Conservation (phyloP, 148 eudicot genomes). For the Spergularia bocconei region DNA sequence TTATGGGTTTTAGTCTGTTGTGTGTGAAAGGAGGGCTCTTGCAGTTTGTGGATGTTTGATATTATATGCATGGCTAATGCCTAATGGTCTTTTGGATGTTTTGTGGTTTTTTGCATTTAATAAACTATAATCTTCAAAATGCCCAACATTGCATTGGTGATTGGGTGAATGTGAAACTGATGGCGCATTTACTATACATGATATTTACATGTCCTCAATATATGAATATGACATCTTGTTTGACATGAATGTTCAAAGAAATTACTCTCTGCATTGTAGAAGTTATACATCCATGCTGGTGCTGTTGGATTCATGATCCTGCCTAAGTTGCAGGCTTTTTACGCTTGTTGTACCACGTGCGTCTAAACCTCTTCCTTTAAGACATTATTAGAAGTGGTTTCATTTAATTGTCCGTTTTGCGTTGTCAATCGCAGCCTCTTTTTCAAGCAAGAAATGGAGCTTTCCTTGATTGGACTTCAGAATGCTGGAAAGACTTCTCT, state of each 20-base stretch:
- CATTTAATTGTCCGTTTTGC: too few species aligned
- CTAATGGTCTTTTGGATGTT: not conserved
- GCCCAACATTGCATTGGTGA: not conserved
- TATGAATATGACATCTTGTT: too few species aligned
- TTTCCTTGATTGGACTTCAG: slow-evolving; percentile 91
- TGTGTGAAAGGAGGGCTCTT: not conserved
- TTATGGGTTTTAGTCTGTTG: not conserved
- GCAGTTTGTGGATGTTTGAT: not conserved
- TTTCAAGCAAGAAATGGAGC: slow-evolving; percentile 99
- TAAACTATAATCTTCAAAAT: too few species aligned
- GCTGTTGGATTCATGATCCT: slow-evolving; percentile 14
- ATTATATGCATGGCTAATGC: not conserved
- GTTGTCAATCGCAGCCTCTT: slow-evolving; percentile 63
- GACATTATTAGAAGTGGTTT: too few species aligned
- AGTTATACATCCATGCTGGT: not conserved
- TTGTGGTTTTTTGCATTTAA: not conserved
- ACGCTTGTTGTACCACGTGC: too few species aligned
- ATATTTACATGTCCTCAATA: too few species aligned
- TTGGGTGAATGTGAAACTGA: not conserved
- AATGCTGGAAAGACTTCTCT: slow-evolving; percentile 99
- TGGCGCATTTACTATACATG: not conserved
- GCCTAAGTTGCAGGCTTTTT: slow-evolving; percentile 8
- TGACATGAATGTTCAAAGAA: too few species aligned
- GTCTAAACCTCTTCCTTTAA: too few species aligned
- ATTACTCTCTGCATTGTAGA: not conserved